Base-by-base conservation (phyloP, 2,329 filamentous ascomycete genomes). In the Aspergillaceae sp. region DNA sequence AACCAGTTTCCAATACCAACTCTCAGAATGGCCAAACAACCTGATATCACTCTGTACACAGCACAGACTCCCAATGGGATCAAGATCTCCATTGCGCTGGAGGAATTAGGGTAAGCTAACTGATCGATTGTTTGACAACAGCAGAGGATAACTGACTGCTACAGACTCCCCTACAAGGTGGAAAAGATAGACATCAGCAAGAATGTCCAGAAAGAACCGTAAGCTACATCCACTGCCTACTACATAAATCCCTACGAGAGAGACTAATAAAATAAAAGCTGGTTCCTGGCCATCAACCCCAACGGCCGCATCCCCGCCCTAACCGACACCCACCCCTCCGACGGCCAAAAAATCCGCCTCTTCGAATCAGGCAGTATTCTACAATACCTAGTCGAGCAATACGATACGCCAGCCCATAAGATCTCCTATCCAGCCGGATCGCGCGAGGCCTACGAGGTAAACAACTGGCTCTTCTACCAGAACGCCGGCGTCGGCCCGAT, bases 251-350 rank as follows among this genome's bases (percentile, higher is more conserved):
- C 19, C 19, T 19, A 19, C 19, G 19, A 19, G 19, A 19, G 19
- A 19, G 19, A 32, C 50, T 56, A 43, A 56, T 44, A 11, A 7
- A 33, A 32, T 32, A 9, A 10, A 28, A 66, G 79, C 10, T 94
- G 87, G 87, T 96, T 91, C 69, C 77, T 94, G 29, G 82, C 83
- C 44, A 94, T 95, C 70, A 95, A 95, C 69, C 89, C 89, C 52
- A 95, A 95, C 65, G 89, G 89, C 53, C 85, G 89, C 55, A 94
- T 95, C 57, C 90, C 89, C 3, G 89, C 89, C 47, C 59, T 95
- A 43, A 92, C 86, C 5, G 89, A 95, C 68, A 86, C 75, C 5
- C 84, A 86, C 63, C 30, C 30, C 30, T 73, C 74, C 4, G 83
- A 92, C 63, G 86, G 87, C 55, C 72, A 84, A 63, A 72, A 74